A percentile compares a stretch with the other conserved stretches of the same genome.
Conservation (phyloP, 2,329 filamentous ascomycete genomes). For the Phialemonium atrogriseum region DNA sequence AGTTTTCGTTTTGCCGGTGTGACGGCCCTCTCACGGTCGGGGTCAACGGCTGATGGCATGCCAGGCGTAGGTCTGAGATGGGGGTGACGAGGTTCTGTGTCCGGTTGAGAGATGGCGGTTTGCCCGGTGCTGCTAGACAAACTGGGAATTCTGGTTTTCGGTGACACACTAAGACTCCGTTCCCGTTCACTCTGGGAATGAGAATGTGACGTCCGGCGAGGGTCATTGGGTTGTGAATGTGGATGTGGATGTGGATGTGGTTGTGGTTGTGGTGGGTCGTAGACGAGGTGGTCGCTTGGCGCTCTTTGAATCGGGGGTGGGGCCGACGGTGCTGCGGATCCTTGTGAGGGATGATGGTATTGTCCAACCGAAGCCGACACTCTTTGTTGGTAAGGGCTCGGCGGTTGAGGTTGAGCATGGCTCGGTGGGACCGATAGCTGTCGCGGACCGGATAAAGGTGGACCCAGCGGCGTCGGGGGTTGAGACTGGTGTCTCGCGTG, state of each 20-base stretch:
- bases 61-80: constrained; percentile 8
- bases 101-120: constrained; percentile 15
- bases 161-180: constrained; percentile 66
- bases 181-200: constrained; percentile 56
- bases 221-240: constrained; percentile 41
- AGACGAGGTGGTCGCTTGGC: constrained; percentile 31
- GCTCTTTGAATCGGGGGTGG: constrained; percentile 32
- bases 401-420: constrained; percentile 46
- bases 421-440: constrained; percentile 30
- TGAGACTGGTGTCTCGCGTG: constrained; percentile 41
- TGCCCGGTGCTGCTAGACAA: constrained; percentile 34
- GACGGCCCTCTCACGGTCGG: constrained; percentile 23
- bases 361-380: constrained; percentile 19
- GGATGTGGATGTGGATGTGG: constrained; percentile 20
- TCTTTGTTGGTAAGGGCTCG: constrained; percentile 54
- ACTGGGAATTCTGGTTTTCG: constrained; percentile 59
- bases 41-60: constrained; percentile 9
- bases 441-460: constrained; percentile 35
- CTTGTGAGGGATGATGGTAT: constrained; percentile 19
- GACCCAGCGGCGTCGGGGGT: constrained; percentile 44
- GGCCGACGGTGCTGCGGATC: constrained; percentile 25
- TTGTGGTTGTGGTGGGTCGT: constrained; percentile 30
- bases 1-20: constrained; percentile 40
- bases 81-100: constrained; percentile 14
- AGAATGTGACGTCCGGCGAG: too few relatives aligned